Conservation (phyloP, 441 rosid genomes). For the Melastoma candidum region DNA sequence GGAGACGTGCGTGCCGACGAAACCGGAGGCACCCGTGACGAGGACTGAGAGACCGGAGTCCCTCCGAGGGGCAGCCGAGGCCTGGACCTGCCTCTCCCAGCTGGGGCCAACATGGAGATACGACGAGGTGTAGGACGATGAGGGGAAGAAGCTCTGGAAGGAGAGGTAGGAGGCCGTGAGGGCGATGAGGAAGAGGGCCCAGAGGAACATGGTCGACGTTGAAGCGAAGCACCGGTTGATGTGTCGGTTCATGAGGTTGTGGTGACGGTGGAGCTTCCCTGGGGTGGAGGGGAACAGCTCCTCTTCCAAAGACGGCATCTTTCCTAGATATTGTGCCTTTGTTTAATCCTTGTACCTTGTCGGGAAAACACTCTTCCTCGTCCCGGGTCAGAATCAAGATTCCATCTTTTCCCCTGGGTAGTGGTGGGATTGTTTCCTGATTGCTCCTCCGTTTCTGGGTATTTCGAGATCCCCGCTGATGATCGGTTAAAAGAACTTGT, state of each 20-base stretch:
- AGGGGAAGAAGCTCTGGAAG: constrained; percentile 67
- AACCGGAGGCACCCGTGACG: constrained; percentile 91
- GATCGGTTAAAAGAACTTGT: no score
- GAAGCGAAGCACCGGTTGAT: constrained; percentile 80
- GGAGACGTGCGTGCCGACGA: constrained; percentile 81
- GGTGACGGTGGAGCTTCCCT: constrained; percentile 53
- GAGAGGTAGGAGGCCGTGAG: constrained; percentile 82
- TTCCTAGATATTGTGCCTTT: background rate
- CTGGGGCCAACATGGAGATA: constrained; percentile 84
- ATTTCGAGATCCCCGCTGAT: background rate
- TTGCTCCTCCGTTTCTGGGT: background rate
- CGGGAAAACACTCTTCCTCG: background rate
- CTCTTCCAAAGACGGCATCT: constrained; percentile 70
- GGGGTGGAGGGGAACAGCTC: constrained; percentile 94
- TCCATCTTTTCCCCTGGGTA: background rate
- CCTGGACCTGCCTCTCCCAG: constrained; percentile 80
- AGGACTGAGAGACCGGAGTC: constrained; percentile 66
- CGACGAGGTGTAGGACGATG: constrained; percentile 60
- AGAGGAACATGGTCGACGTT: constrained; percentile 77
- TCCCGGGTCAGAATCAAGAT: background rate
- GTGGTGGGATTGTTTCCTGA: background rate
- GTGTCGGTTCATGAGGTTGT: constrained; percentile 31
- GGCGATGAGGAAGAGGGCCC: constrained; percentile 88
- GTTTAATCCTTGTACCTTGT: no score
- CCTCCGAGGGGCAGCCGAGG: constrained; percentile 75